phyloP scores from a whole-genome alignment of 352 stramenopile species.

The Globisporangium alternatum region DNA sequence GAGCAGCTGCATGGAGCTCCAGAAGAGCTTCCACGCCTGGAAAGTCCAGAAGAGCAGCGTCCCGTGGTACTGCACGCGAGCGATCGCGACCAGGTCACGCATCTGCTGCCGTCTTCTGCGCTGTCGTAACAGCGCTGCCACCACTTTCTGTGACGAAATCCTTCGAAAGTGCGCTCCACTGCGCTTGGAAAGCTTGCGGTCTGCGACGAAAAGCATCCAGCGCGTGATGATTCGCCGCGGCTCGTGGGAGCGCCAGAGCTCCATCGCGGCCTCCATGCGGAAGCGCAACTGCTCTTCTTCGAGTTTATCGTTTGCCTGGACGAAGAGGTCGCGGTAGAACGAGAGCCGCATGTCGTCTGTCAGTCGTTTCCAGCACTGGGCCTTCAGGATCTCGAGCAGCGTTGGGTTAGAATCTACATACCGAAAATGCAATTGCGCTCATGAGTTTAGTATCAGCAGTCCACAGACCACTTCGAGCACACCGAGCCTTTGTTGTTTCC shows the following conservation, averaged over 20 bases:
- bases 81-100: conserved; percentile 17
- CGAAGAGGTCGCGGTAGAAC: conserved; percentile 51
- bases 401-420: conserved; percentile 5
- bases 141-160: conserved; percentile 21
- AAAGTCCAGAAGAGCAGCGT: conserved; percentile 34
- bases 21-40: conserved; percentile 37
- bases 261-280: conserved; percentile 29
- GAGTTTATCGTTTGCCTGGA: conserved; percentile 35
- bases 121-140: conserved; percentile 26
- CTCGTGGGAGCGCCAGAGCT: conserved; percentile 46
- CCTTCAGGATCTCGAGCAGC: conserved; percentile 29
- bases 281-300: conserved; percentile 32
- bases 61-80: conserved; percentile 18
- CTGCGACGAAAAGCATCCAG: conserved; percentile 47
- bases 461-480: background rate
- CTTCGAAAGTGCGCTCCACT: conserved; percentile 30
- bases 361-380: conserved; percentile 46
- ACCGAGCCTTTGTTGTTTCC: background rate
- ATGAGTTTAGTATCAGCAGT: background rate
- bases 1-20: conserved; percentile 42
- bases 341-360: conserved; percentile 55
- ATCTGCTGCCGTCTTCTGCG: conserved; percentile 25
- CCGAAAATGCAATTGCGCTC: background rate
- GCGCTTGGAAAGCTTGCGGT: conserved; percentile 25
- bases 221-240: conserved; percentile 35